Percentiles rank a stretch among this genome's conserved stretches.
phyloP scores from a whole-genome alignment of 345 rosid species.

The Pelargonium nanum region DNA sequence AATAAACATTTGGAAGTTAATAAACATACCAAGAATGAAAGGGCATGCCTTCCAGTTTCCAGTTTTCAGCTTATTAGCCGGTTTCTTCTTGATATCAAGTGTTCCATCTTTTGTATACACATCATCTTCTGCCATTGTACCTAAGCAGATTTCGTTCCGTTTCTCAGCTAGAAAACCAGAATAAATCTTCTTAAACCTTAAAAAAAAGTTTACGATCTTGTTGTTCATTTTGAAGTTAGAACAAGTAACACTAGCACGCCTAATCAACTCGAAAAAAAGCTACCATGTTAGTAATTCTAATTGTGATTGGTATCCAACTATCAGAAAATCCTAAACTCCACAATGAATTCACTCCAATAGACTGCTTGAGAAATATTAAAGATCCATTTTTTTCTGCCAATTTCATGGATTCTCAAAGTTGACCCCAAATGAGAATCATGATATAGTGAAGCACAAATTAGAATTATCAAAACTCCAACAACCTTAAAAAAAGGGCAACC shows the following conservation, averaged over 20 bases:
- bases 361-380: too few species aligned
- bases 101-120: conserved; percentile 67
- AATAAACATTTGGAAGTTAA: conserved; percentile 1
- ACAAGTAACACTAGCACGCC: not conserved
- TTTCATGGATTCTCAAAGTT: too few species aligned
- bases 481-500: not conserved
- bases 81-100: conserved; percentile 48
- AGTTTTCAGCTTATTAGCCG: conserved; percentile 59
- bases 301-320: too few species aligned
- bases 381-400: not conserved
- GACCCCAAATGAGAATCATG: not conserved
- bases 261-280: too few species aligned
- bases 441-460: not conserved
- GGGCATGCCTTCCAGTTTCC: conserved; percentile 94
- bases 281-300: too few species aligned
- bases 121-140: conserved; percentile 53
- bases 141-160: not conserved
- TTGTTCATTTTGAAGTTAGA: too few species aligned
- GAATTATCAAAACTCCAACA: not conserved
- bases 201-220: too few species aligned
- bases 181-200: not conserved
- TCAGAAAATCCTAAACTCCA: too few species aligned
- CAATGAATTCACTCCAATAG: too few species aligned
- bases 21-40: conserved; percentile 58
- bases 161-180: not conserved